These are phyloP conservation scores for Russula sp. DNA, from an alignment of 768 basidiomycete genomes.

Conservation along the genomic window DNA sequence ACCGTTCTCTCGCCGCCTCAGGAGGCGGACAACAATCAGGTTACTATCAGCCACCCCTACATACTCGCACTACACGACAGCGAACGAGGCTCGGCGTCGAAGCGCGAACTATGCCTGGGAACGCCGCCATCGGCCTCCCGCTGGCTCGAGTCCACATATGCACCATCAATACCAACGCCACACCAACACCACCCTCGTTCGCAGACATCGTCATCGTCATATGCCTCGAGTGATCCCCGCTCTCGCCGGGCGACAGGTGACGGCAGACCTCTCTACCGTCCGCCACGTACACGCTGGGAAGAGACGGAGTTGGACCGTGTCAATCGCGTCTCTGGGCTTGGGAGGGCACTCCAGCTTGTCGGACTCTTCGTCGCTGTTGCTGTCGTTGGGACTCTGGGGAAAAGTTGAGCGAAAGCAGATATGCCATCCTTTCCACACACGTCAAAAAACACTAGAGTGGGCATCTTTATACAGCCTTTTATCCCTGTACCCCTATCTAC, in stretches of 20 bases:
- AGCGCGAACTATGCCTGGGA: slow-evolving; percentile 43
- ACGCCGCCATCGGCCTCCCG: slow-evolving; percentile 30
- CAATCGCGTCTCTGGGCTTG: slow-evolving; percentile 25
- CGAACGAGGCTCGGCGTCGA: slow-evolving; percentile 36
- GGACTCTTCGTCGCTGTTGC: slow-evolving; percentile 25
- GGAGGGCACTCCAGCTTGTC: slow-evolving; percentile 27
- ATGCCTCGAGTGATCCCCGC: background rate
- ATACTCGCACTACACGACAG: slow-evolving; percentile 28
- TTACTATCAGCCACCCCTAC: slow-evolving; percentile 20
- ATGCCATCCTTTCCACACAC: background rate
- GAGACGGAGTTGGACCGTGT: slow-evolving; percentile 24
- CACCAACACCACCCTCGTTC: background rate
- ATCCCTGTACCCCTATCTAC: background rate
- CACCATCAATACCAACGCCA: background rate
- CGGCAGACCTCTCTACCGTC: background rate
- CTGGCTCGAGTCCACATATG: slow-evolving; percentile 13
- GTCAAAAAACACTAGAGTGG: slow-evolving; percentile 3
- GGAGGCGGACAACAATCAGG: background rate
- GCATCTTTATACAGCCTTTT: background rate
- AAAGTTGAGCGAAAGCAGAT: background rate
- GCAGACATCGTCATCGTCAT: background rate
- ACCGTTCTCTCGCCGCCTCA: slow-evolving; percentile 33
- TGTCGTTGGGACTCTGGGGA: slow-evolving; percentile 21
- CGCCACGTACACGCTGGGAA: slow-evolving; percentile 27
- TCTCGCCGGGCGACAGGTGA: background rate